Percentiles rank a stretch among this genome's conserved stretches.
Evolutionary conservation across 78 protist species (phyloP).

Genomic region (Dictyostelium discoideum): DNA sequence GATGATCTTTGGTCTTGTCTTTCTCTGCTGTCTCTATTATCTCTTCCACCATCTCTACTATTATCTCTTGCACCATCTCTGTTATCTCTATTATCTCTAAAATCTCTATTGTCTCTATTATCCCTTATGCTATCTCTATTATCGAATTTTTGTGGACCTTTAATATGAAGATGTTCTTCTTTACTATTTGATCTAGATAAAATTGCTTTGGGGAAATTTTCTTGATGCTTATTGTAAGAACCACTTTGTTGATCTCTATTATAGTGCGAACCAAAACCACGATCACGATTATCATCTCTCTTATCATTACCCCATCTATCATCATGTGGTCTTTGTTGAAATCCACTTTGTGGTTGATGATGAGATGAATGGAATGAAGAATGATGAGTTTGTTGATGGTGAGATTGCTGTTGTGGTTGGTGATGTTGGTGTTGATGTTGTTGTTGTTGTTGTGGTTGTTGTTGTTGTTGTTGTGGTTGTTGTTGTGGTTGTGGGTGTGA

Average conservation of each 20-base stretch:
- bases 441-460: not conserved
- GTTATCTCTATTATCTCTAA: not conserved
- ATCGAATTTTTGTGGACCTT: not conserved
- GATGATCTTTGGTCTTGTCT: not conserved
- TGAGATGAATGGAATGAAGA: not conserved
- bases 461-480: not conserved
- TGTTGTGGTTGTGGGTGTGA: not conserved
- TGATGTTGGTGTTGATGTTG: not conserved
- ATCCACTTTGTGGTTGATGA: not conserved
- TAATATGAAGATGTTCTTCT: conserved; percentile 4
- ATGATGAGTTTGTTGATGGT: not conserved
- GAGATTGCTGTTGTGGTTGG: not conserved
- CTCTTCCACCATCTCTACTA: not conserved
- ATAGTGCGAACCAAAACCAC: not conserved
- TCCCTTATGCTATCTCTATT: not conserved
- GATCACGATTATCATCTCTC: conserved; percentile 1
- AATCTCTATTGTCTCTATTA: not conserved
- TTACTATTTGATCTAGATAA: conserved; percentile 8
- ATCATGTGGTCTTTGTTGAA: not conserved
- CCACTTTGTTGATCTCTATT: not conserved
- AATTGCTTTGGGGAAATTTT: not conserved
- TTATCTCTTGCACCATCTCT: too few relatives aligned
- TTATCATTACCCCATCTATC: not conserved
- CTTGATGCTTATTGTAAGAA: not conserved
- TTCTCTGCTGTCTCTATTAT: not conserved